A percentile compares a stretch with the other conserved stretches of the same genome.
Conservation (phyloP, 441 rosid species). For the Euphorbia celastroides region DNA sequence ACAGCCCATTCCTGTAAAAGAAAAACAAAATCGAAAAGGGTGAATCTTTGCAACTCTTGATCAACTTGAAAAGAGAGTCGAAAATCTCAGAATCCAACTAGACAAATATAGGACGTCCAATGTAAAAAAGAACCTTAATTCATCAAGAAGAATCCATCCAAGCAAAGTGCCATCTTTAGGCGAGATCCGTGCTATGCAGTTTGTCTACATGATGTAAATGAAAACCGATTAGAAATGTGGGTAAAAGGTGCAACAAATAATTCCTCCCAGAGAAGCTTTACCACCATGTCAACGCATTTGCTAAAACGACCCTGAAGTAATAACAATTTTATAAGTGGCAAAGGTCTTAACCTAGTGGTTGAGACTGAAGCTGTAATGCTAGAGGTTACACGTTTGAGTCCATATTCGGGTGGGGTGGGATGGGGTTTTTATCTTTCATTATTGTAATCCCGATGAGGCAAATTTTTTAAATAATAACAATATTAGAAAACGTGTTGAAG, state of each 20-base stretch:
- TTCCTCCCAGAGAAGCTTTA: neutral
- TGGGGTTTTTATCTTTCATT: no score
- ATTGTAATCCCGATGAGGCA: no score
- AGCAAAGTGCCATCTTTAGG: constrained; percentile 51
- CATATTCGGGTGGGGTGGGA: no score
- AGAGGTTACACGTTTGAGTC: no score
- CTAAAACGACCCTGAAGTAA: neutral
- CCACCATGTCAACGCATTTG: neutral
- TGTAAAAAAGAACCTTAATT: constrained; percentile 49
- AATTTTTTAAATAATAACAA: no score
- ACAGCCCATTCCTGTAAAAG: constrained; percentile 49
- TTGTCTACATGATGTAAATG: constrained; percentile 47
- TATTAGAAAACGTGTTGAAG: neutral
- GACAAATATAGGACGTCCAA: constrained; percentile 7
- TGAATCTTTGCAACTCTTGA: constrained; percentile 5
- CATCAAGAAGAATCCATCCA: constrained; percentile 85
- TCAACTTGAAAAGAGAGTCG: neutral
- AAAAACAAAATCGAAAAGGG: constrained; percentile 7
- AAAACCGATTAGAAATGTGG: constrained; percentile 6
- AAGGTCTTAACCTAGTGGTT: no score
- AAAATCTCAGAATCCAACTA: constrained; percentile 3
- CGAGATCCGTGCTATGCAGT: constrained; percentile 93
- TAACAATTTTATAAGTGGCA: no score
- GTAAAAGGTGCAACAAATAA: neutral
- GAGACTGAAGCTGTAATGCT: no score